Evolutionary conservation across 148 eudicot species (phyloP), one percentile per base, ranked within the genome.

Genomic region (Bassia scoparia): DNA sequence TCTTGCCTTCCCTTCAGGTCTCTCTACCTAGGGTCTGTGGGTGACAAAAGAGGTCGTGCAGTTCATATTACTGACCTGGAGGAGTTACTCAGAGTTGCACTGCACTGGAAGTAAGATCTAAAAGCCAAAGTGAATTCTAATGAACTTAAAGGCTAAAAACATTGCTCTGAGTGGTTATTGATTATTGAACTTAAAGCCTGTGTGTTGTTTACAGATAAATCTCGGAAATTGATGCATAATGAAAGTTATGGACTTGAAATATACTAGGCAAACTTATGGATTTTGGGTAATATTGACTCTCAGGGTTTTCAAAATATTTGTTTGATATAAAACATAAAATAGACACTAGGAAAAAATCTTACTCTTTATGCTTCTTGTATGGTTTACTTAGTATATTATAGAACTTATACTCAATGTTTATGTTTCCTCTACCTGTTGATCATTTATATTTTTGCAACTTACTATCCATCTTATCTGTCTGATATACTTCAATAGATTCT

Each of bases 31-130:
- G 90, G 94, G 77, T 89, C 97, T 12, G 87, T 95, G 73, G 96
- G 96, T 24, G 97, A 95, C 60, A 95, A 88, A 86, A 86, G 94
- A 87, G 97, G 99, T 58, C 88, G 91, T 64, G 87, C 93, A 44
- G 84, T 91, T 71, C 84, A 85, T 83, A 91, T 87, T 44, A 77
- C 89, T 82, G 92, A 95, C 84, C 94, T 95, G 76, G 99, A 91
- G 89, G 90, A 87, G 75, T 87, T 95, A 85, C 90, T 95, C 83
- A 81, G 78, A 76, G 99, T 85, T 95, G 99, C 91, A 69, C 70
- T 81, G 88, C 91, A 76, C 72, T 95, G 87, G 99, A 95, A 87
- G 99, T 95, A 90, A 91, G 97, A 81, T 56, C 69, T 70, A 61
- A 43, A 53, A n/a, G 34, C 62, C 37, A 24, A 58, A 65, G 41